Evolutionary conservation across 495 filamentous ascomycete genomes (phyloP).

Genomic region (Daldinia childiae): DNA sequence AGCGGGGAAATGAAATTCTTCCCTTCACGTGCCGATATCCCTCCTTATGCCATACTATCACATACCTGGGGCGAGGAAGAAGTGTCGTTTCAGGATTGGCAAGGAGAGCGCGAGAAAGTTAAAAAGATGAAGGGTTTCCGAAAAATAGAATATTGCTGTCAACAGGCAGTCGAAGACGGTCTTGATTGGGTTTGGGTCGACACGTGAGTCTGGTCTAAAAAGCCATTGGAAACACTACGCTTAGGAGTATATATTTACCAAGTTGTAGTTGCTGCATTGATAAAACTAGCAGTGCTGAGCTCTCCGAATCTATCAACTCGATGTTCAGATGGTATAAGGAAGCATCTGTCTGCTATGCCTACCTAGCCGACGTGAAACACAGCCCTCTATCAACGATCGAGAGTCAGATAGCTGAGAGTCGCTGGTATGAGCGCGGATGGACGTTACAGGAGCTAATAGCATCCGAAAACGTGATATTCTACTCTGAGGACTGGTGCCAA

Average conservation of each 20-base stretch:
- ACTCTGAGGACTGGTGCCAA: conserved; percentile 22
- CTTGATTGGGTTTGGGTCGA: conserved; percentile 51
- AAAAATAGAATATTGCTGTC: conserved; percentile 43
- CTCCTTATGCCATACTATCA: conserved; percentile 45
- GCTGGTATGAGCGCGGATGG: conserved; percentile 56
- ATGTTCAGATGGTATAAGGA: conserved; percentile 53
- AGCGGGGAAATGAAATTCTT: conserved; percentile 30
- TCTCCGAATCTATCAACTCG: conserved; percentile 51
- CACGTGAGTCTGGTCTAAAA: conserved; percentile 34
- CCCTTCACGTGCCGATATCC: conserved; percentile 25
- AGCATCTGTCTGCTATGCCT: conserved; percentile 48
- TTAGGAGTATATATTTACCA: not conserved
- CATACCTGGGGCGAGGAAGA: conserved; percentile 46
- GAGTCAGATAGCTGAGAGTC: conserved; percentile 15
- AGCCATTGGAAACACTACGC: not conserved
- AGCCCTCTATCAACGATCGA: conserved; percentile 9
- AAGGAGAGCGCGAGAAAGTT: not conserved
- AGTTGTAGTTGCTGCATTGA: conserved; percentile 51
- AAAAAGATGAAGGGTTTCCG: conserved; percentile 39
- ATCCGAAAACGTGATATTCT: conserved; percentile 35
- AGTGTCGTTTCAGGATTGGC: conserved; percentile 37
- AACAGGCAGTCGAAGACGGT: conserved; percentile 42
- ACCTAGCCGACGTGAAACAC: conserved; percentile 45
- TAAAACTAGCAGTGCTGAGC: conserved; percentile 51
- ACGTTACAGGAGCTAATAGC: conserved; percentile 53